These are phyloP conservation scores for Diaporthe caulivora DNA, from an alignment of 2,329 filamentous ascomycete species.

Conservation along the genomic window DNA sequence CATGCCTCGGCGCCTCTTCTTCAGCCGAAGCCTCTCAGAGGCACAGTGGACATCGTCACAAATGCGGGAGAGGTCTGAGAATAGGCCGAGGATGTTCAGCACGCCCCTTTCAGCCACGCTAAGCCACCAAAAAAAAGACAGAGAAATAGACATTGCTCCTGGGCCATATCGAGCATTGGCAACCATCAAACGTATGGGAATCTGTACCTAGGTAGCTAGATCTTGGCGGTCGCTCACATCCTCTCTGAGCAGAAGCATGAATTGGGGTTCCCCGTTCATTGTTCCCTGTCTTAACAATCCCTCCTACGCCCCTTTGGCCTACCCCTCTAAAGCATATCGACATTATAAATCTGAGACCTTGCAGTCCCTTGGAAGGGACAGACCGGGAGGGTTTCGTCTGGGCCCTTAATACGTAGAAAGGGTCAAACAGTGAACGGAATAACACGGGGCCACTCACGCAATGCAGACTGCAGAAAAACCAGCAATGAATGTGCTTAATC, in stretches of 20 bases:
- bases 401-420: neutral
- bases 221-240: neutral
- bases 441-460: neutral
- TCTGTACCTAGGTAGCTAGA: too few relatives aligned
- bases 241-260: too few relatives aligned
- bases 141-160: neutral
- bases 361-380: neutral
- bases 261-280: neutral
- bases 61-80: neutral
- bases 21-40: neutral
- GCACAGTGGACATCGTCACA: neutral
- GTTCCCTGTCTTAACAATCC: too few relatives aligned
- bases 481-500: neutral
- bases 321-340: neutral
- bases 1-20: neutral
- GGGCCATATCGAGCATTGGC: neutral
- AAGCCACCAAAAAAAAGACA: neutral
- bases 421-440: neutral
- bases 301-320: neutral
- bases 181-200: neutral
- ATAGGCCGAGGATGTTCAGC: neutral
- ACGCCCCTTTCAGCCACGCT: neutral
- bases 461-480: neutral
- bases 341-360: neutral
- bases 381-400: neutral